These are phyloP conservation scores for Phyllosticta paracitricarpa DNA, from an alignment of 2,329 filamentous ascomycete genomes.

Conservation along the genomic window DNA sequence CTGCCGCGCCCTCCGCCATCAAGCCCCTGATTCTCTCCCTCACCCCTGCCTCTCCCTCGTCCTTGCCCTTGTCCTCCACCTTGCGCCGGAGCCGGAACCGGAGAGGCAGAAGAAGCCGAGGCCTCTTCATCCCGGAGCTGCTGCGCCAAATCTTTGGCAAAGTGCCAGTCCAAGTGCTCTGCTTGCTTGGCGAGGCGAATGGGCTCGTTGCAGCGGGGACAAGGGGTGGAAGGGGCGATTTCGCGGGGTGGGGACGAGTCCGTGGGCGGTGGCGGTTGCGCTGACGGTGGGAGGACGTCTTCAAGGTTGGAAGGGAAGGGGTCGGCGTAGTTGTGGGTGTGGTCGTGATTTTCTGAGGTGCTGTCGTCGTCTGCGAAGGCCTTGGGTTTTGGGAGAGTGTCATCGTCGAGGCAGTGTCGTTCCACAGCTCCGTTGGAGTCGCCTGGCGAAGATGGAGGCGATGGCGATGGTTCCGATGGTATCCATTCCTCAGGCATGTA, in stretches of 20 bases:
- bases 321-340: not conserved
- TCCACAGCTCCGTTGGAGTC: not conserved
- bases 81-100: slow-evolving; percentile 16
- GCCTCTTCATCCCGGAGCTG: slow-evolving; percentile 32
- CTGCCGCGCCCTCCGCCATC: too few relatives aligned
- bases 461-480: not conserved
- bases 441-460: not conserved
- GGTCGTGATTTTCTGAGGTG: not conserved
- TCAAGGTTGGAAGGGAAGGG: not conserved
- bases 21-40: too few relatives aligned
- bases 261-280: slow-evolving; percentile 17
- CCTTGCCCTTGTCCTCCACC: too few relatives aligned
- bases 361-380: not conserved
- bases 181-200: slow-evolving; percentile 50
- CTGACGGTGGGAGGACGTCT: slow-evolving; percentile 22
- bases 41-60: not conserved
- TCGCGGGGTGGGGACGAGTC: not conserved
- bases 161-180: slow-evolving; percentile 89
- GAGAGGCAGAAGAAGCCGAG: slow-evolving; percentile 1
- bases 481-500: not conserved
- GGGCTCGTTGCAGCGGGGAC: slow-evolving; percentile 55
- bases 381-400: too few relatives aligned
- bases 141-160: slow-evolving; percentile 75
- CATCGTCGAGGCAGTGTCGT: too few relatives aligned
- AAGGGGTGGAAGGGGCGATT: slow-evolving; percentile 34